Evolutionary conservation across 352 stramenopile genomes (phyloP).

Genomic region (Pythium scleroteichum): DNA sequence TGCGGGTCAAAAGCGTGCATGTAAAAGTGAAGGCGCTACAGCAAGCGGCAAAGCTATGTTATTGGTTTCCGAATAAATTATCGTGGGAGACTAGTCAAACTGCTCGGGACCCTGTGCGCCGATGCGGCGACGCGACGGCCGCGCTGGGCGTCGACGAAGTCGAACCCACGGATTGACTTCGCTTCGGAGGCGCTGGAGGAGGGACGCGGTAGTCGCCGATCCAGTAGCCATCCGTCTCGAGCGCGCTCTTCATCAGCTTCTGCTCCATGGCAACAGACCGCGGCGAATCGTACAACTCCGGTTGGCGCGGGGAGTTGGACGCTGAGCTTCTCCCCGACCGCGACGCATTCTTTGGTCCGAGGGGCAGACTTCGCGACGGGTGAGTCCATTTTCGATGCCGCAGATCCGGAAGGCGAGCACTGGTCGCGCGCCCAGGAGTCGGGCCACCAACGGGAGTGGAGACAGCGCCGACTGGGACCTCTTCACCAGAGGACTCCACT

Average conservation of each 20-base stretch:
- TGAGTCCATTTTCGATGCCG: constrained; percentile 23
- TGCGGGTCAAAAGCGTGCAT: too few relatives aligned
- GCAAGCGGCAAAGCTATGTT: too few relatives aligned
- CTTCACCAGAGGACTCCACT: constrained; percentile 11
- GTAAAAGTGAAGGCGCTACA: too few relatives aligned
- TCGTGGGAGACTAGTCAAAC: neutral
- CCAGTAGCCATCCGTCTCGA: constrained; percentile 75
- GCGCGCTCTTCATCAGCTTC: constrained; percentile 53
- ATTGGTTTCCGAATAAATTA: too few relatives aligned
- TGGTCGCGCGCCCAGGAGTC: neutral
- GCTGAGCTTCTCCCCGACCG: constrained; percentile 7
- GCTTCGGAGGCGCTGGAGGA: constrained; percentile 35
- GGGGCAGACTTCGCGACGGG: constrained; percentile 20
- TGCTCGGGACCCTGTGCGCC: neutral
- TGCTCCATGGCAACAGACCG: constrained; percentile 36
- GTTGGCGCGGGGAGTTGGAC: constrained; percentile 30
- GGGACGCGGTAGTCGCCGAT: constrained; percentile 69
- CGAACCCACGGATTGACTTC: constrained; percentile 31
- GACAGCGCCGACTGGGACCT: constrained; percentile 6
- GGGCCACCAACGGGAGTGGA: too few relatives aligned
- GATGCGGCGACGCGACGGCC: neutral
- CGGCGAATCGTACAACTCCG: constrained; percentile 27
- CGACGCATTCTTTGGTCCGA: constrained; percentile 18
- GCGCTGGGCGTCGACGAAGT: neutral
- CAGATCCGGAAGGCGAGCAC: constrained; percentile 18